A percentile compares a stretch with the other conserved stretches of the same genome.
phyloP scores from a whole-genome alignment of 805 yeast genomes.

The Grigorovia humatica region DNA sequence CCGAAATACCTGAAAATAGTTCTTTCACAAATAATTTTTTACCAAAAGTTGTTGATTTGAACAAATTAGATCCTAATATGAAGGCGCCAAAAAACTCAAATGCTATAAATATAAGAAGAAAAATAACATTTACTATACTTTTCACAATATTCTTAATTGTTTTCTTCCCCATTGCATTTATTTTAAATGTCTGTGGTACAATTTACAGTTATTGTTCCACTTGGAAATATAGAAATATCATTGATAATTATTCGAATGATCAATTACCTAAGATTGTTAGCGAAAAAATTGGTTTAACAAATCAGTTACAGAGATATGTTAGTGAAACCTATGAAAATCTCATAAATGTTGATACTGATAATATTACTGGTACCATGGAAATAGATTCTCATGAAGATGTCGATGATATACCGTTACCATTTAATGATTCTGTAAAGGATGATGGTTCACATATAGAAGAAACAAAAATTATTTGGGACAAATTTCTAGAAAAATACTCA shows the following conservation, averaged over 20 bases:
- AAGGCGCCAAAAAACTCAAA: conserved; percentile 1
- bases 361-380: not conserved
- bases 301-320: conserved; percentile 16
- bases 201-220: conserved; percentile 23
- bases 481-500: conserved; percentile 21
- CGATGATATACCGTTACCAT: too few species aligned
- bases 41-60: conserved; percentile 23
- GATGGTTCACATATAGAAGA: not conserved
- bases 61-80: conserved; percentile 10
- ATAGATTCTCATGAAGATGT: not conserved
- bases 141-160: conserved; percentile 3
- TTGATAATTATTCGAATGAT: conserved; percentile 11
- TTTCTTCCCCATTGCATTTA: conserved; percentile 20
- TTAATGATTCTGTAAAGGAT: too few species aligned
- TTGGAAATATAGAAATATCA: conserved; percentile 16
- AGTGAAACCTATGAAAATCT: conserved; percentile 18
- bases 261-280: conserved; percentile 12
- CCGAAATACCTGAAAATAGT: conserved; percentile 25
- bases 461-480: conserved; percentile 12
- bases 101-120: not conserved
- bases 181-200: conserved; percentile 22
- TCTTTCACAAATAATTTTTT: conserved; percentile 9
- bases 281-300: conserved; percentile 17
- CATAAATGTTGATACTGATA: conserved; percentile 10
- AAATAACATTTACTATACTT: not conserved